Conservation (phyloP, 2,329 filamentous ascomycete genomes). For the Westerdykella aurantiaca region DNA sequence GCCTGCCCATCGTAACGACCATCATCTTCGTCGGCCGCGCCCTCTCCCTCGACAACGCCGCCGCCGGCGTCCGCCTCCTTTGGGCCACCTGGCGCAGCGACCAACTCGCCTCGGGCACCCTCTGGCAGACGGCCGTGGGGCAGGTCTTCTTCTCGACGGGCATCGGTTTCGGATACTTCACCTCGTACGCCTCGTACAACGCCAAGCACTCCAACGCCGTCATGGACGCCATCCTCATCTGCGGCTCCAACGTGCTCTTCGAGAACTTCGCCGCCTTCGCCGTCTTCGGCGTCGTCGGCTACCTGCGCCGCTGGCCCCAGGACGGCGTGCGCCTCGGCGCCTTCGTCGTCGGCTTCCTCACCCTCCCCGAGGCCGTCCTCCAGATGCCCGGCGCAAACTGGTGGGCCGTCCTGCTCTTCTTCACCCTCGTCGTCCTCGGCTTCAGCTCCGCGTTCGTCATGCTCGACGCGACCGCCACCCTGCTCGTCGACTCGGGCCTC, state of each 20-base stretch:
- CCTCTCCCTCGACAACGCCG: constrained; percentile 50
- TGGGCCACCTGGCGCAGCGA: constrained; percentile 47
- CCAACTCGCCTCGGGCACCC: constrained; percentile 46
- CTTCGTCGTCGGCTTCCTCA: constrained; percentile 55
- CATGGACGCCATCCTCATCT: constrained; percentile 54
- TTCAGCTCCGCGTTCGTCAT: constrained; percentile 56
- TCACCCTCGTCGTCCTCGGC: constrained; percentile 54
- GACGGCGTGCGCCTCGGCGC: constrained; percentile 46
- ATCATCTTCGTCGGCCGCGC: constrained; percentile 53
- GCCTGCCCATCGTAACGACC: constrained; percentile 52
- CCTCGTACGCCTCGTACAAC: constrained; percentile 55
- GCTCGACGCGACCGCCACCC: constrained; percentile 52
- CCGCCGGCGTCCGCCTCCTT: constrained; percentile 47
- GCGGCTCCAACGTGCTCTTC: constrained; percentile 51
- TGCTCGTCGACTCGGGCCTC: constrained; percentile 50
- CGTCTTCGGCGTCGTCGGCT: constrained; percentile 54
- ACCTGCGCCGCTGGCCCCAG: constrained; percentile 39
- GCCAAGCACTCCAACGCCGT: constrained; percentile 53
- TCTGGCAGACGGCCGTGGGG: constrained; percentile 57
- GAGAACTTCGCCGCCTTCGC: constrained; percentile 49
- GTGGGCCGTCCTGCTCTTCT: constrained; percentile 55
- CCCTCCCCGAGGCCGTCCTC: constrained; percentile 51
- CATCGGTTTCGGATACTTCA: constrained; percentile 56
- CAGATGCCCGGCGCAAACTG: constrained; percentile 55
- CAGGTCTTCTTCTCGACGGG: constrained; percentile 58